Evolutionary conservation across 768 basidiomycete species (phyloP).

Genomic region (Suillus spraguei): DNA sequence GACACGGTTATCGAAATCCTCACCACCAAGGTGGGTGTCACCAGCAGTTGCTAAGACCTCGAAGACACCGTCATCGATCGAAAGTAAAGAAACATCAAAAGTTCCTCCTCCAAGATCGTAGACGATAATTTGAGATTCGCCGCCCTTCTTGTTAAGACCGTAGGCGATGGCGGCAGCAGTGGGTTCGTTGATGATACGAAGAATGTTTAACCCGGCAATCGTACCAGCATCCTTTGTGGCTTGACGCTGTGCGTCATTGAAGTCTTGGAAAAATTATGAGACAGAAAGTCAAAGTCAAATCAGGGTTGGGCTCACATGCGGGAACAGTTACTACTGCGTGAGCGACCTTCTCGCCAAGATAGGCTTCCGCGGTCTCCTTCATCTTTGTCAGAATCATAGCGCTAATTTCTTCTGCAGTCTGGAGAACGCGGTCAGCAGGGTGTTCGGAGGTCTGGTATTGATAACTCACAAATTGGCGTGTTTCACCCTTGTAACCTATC

Average conservation of each 20-base stretch:
- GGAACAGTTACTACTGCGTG: conserved; percentile 99
- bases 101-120: conserved; percentile 99
- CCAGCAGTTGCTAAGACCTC: conserved; percentile 90
- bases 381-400: conserved; percentile 97
- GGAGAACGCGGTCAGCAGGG: conserved; percentile 2
- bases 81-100: conserved; percentile 96
- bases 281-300: conserved; percentile 1
- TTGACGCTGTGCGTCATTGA: conserved; percentile 99
- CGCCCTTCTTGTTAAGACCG: conserved; percentile 94
- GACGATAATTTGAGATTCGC: conserved; percentile 94
- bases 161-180: conserved; percentile 98
- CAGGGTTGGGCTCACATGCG: conserved; percentile 59
- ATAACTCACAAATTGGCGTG: conserved; percentile 77
- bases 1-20: conserved; percentile 94
- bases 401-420: conserved; percentile 93
- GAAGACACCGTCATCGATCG: conserved; percentile 92
- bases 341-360: conserved; percentile 93
- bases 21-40: conserved; percentile 94
- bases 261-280: conserved; percentile 51
- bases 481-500: conserved; percentile 78
- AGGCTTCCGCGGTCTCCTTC: conserved; percentile 99
- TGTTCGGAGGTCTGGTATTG: neutral
- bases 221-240: conserved; percentile 98
- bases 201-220: conserved; percentile 91
- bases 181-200: conserved; percentile 98